Evolutionary conservation across 306 rosid genomes (phyloP).

Genomic region (Begonia peltatifolia): DNA sequence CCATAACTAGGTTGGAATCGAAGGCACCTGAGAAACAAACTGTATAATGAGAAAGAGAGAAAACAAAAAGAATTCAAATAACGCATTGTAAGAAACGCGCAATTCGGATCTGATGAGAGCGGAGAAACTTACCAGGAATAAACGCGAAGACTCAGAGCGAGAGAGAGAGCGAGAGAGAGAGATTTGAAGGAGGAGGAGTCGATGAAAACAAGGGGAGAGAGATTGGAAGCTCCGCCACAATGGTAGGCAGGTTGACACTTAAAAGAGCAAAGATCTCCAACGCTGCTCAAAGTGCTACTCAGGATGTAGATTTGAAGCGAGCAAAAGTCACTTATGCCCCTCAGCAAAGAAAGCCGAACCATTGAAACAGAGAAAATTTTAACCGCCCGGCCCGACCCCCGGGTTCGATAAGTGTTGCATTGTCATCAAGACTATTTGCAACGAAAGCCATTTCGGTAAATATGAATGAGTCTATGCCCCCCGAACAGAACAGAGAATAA

Average conservation of each 20-base stretch:
- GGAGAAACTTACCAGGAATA: conserved; percentile 8
- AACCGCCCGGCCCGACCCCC: too few species aligned
- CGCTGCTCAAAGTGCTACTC: too few species aligned
- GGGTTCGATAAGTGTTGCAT: too few species aligned
- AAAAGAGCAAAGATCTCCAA: too few species aligned
- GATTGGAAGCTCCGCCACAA: conserved; percentile 36
- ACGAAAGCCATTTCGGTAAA: too few species aligned
- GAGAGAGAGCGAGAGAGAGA: background rate
- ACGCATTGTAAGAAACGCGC: background rate
- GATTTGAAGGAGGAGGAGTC: conserved; percentile 8
- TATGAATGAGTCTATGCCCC: too few species aligned
- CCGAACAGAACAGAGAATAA: too few species aligned
- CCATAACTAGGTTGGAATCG: conserved; percentile 16
- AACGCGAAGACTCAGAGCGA: conserved; percentile 1
- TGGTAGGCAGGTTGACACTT: background rate
- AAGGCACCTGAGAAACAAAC: conserved; percentile 8
- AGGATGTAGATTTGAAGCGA: too few species aligned
- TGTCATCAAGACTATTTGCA: too few species aligned
- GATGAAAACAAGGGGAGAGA: conserved; percentile 30
- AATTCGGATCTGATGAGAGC: background rate
- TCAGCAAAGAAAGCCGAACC: too few species aligned
- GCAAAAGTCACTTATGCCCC: too few species aligned
- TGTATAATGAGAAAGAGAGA: background rate
- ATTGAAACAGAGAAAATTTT: too few species aligned
- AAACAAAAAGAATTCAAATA: background rate